Conservation (phyloP, 805 yeast species). For the Komagataella ulmi region DNA sequence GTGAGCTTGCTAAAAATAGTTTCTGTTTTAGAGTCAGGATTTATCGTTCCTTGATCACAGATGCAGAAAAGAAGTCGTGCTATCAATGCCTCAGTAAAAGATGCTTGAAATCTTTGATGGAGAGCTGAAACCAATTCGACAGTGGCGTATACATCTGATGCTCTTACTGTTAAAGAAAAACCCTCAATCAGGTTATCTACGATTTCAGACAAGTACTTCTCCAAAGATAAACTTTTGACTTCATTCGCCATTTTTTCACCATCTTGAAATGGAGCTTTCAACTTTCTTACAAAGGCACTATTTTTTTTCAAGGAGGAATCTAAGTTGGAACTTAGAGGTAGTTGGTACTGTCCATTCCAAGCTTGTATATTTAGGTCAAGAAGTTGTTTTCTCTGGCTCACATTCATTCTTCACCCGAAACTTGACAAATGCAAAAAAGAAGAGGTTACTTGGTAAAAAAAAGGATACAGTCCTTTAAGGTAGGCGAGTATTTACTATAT, state of each 20-base stretch:
- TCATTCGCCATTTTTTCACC: constrained; percentile 44
- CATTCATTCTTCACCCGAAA: neutral
- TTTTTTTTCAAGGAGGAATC: constrained; percentile 78
- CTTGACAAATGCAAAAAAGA: too few species aligned
- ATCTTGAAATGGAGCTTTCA: constrained; percentile 40
- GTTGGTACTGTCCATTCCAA: constrained; percentile 36
- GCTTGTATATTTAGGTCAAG: constrained; percentile 29
- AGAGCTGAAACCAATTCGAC: constrained; percentile 56
- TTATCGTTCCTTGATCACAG: constrained; percentile 4
- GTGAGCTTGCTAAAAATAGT: constrained; percentile 15
- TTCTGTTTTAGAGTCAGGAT: neutral
- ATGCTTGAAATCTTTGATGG: constrained; percentile 56
- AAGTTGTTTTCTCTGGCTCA: constrained; percentile 15
- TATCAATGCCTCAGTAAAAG: constrained; percentile 38
- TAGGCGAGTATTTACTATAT: too few species aligned
- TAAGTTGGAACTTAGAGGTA: constrained; percentile 15
- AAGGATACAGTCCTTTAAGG: too few species aligned
- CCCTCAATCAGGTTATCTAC: constrained; percentile 52
- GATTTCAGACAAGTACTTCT: constrained; percentile 64
- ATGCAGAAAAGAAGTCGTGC: constrained; percentile 27
- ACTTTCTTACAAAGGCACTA: constrained; percentile 63
- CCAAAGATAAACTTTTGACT: constrained; percentile 46
- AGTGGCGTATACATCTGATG: constrained; percentile 48
- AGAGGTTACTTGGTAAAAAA: too few species aligned
- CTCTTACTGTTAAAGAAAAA: constrained; percentile 32